Evolutionary conservation across 805 yeast species (phyloP), one percentile per base, ranked within the genome.

Genomic region (Saturnispora sekii): DNA sequence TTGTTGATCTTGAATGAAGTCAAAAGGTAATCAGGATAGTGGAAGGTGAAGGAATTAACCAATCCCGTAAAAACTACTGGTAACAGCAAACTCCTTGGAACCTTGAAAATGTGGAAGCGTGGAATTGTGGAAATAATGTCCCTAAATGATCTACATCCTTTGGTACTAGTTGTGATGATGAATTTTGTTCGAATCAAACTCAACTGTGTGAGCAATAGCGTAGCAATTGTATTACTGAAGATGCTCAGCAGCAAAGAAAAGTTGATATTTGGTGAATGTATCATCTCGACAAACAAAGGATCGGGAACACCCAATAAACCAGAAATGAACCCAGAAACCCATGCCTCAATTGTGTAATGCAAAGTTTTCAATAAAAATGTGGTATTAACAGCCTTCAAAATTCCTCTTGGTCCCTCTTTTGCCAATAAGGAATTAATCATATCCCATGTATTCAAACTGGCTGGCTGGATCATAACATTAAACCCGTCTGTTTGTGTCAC

Each of bases 241-340:
- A 87, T 72, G 4, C 87, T 78, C 8, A 87, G 68, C 32, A 77
- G 61, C 8, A 88, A 66, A n/a, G 90, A 77, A 42, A 73, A 67
- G 40, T 76, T 63, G 1, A 94, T 87, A 49, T 82, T 87, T 3
- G 88, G 77, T 10, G 93, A 81, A 55, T 84, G 93, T 16, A 85
- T 72, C 41, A 84, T 72, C 51, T 86, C 95, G 53, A 87, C 79
- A 59, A 87, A 82, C 49, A 79, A 77, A 3, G 96, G 96, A 59
- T 89, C 97, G 0, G 96, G 95, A 29, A 87, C 76, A 15, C 84
- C 81, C 43, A 84, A 61, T 38, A 85, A 65, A 2, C 96, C 93
- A 4, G 96, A 80, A 7, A 88, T 59, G 50, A 89, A 76, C 3
- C 96, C 96, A 0, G 94, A 83, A 40, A 88, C 70, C 97, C 97